Evolutionary conservation across 768 basidiomycete species (phyloP), one percentile per base, ranked within the genome.

Genomic region (Agrocybe praecox): DNA sequence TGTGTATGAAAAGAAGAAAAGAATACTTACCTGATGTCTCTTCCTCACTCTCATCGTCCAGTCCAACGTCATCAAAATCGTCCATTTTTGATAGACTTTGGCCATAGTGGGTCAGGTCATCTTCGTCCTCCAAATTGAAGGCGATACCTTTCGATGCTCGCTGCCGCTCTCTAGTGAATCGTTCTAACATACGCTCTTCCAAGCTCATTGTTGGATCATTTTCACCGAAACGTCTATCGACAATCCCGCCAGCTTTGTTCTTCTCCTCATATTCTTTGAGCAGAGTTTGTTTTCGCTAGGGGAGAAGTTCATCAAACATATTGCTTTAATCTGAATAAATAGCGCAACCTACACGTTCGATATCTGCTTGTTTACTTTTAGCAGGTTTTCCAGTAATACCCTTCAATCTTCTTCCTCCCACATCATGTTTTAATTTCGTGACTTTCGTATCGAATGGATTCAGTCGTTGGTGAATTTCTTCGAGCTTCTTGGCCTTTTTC

Each of bases 181-280:
- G 89, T 72, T 96, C 95, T 34, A 98, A 80, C 89, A 98, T 98
- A 59, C 94, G 89, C 62, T 98, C 96, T 70, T 99, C 97, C 29
- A 94, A 78, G n/a, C 91, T 88, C 83, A 98, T 87, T 10, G 87
- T 82, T 1, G 95, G 88, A 59, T 98, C 88, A 67, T 92, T 88
- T 82, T 99, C 97, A 74, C 97, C 97, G 68, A 98, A 98, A 18
- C 97, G 89, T 50, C 93, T 84, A 73, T 99, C 97, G 55, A 96
- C 76, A 56, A 99, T 88, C 6, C 95, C 92, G 6, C 95, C 96
- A 10, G 90, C 86, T 60, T 87, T 89, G 47, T 84, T 87, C 62
- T 86, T 89, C 49, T 90, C 84, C 58, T 93, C 84, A 52, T 86
- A 89, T 74, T 98, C 95, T 58, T 94, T 95, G 52, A 98, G 73